Evolutionary conservation across 2,329 filamentous ascomycete species (phyloP).

Genomic region (Gliomastix tumulicola): DNA sequence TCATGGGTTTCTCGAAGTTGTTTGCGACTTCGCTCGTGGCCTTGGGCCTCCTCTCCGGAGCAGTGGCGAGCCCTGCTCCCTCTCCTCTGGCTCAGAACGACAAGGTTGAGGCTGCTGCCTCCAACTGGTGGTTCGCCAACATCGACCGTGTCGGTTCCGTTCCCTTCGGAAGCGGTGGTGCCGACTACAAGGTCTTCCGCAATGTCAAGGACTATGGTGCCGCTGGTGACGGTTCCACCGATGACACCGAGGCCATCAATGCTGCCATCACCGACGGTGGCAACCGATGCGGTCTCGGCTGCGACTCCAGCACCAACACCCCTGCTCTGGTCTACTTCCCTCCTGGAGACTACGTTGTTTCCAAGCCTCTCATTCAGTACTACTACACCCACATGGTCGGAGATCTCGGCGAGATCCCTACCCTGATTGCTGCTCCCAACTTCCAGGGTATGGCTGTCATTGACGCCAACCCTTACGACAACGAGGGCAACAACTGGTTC

Average conservation of each 20-base stretch:
- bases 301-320: slow-evolving; percentile 75
- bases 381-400: slow-evolving; percentile 95
- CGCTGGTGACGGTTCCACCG: slow-evolving; percentile 58
- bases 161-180: slow-evolving; percentile 44
- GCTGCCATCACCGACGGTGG: slow-evolving; percentile 72
- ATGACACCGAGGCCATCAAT: slow-evolving; percentile 90
- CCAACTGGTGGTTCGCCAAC: slow-evolving; percentile 64
- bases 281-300: slow-evolving; percentile 70
- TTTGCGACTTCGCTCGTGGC: slow-evolving; percentile 34
- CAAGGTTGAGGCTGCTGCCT: slow-evolving; percentile 17
- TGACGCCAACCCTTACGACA: slow-evolving; percentile 77
- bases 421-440: slow-evolving; percentile 62
- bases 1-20: slow-evolving; percentile 36
- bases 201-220: slow-evolving; percentile 74
- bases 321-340: slow-evolving; percentile 92
- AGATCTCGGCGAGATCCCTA: slow-evolving; percentile 65
- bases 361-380: slow-evolving; percentile 69
- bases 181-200: slow-evolving; percentile 64
- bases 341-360: slow-evolving; percentile 77
- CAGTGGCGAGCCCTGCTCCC: slow-evolving; percentile 15
- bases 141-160: slow-evolving; percentile 64
- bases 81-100: slow-evolving; percentile 11
- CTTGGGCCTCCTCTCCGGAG: slow-evolving; percentile 26
- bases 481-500: slow-evolving; percentile 64
- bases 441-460: slow-evolving; percentile 87